Conservation (phyloP, 768 basidiomycete species). For the Leccinellum luteum region DNA sequence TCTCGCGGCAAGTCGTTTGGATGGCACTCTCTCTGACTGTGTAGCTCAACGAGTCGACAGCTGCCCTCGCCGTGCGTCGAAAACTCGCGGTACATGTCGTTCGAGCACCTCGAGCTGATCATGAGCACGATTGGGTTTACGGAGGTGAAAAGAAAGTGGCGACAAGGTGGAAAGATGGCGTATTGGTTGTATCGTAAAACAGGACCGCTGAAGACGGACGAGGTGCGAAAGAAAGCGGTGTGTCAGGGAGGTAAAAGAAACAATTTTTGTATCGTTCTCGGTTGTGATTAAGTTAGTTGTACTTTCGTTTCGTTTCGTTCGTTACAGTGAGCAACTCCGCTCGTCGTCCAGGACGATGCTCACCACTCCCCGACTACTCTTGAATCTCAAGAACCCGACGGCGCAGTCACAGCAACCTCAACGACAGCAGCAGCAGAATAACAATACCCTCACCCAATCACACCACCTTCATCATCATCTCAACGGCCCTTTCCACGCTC, state of each 20-base stretch:
- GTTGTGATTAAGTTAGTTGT: too few relatives aligned
- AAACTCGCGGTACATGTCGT: constrained; percentile 82
- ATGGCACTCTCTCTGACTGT: background rate
- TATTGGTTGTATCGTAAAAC: constrained; percentile 79
- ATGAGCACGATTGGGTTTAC: constrained; percentile 66
- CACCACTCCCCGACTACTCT: constrained; percentile 32
- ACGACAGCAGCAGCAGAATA: constrained; percentile 23
- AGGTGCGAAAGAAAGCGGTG: constrained; percentile 53
- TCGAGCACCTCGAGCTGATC: constrained; percentile 52
- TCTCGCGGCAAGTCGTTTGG: constrained; percentile 53
- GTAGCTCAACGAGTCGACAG: constrained; percentile 36
- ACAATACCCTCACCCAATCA: constrained; percentile 23
- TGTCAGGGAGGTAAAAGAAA: constrained; percentile 71
- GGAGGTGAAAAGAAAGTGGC: constrained; percentile 59
- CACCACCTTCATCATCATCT: constrained; percentile 31
- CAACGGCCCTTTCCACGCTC: constrained; percentile 30
- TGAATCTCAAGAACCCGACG: constrained; percentile 33
- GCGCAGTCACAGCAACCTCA: constrained; percentile 22
- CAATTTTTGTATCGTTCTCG: constrained; percentile 68
- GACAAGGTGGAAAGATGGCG: constrained; percentile 73
- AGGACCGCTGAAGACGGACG: constrained; percentile 4
- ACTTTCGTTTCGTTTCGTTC: too few relatives aligned
- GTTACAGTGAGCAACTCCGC: constrained; percentile 20
- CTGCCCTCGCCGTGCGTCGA: constrained; percentile 81
- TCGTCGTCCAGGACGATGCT: constrained; percentile 29